Conservation (phyloP, 352 stramenopile species). For the Globisporangium nodosum region DNA sequence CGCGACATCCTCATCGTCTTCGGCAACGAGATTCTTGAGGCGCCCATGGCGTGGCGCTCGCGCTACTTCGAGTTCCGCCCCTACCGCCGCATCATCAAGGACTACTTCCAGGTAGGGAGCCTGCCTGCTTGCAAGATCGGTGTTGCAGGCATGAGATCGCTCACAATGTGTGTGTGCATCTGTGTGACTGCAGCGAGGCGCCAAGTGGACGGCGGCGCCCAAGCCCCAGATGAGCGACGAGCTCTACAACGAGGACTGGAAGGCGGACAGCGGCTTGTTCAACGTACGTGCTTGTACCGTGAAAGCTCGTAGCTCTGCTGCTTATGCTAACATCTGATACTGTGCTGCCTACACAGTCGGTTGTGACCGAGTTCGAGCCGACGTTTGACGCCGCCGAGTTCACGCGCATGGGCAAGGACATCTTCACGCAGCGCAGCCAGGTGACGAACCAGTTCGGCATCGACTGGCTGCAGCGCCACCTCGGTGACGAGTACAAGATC, state of each 20-base stretch:
- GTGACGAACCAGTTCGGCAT: constrained; percentile 90
- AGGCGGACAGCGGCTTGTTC: constrained; percentile 70
- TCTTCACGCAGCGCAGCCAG: constrained; percentile 89
- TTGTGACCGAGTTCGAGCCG: constrained; percentile 87
- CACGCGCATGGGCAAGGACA: constrained; percentile 86
- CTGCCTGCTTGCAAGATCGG: too few relatives aligned
- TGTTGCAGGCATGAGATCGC: neutral
- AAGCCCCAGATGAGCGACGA: constrained; percentile 90
- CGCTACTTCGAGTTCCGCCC: constrained; percentile 89
- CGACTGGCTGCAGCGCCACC: constrained; percentile 84
- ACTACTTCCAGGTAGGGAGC: constrained; percentile 71
- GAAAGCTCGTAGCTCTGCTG: too few relatives aligned
- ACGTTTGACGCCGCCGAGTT: constrained; percentile 89
- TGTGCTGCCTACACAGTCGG: constrained; percentile 30
- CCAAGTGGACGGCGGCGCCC: constrained; percentile 84
- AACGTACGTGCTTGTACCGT: constrained; percentile 29
- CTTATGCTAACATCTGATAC: neutral
- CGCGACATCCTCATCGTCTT: constrained; percentile 87
- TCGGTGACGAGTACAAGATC: constrained; percentile 82
- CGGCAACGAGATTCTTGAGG: constrained; percentile 88
- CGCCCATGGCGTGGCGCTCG: constrained; percentile 87
- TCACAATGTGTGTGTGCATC: neutral
- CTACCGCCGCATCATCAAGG: constrained; percentile 86
- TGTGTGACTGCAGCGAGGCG: constrained; percentile 39
- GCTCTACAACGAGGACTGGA: constrained; percentile 86